Percentiles rank a stretch among this genome's conserved stretches.
phyloP scores from a whole-genome alignment of 1,139 yeast species.

The Kodamaea arcana region DNA sequence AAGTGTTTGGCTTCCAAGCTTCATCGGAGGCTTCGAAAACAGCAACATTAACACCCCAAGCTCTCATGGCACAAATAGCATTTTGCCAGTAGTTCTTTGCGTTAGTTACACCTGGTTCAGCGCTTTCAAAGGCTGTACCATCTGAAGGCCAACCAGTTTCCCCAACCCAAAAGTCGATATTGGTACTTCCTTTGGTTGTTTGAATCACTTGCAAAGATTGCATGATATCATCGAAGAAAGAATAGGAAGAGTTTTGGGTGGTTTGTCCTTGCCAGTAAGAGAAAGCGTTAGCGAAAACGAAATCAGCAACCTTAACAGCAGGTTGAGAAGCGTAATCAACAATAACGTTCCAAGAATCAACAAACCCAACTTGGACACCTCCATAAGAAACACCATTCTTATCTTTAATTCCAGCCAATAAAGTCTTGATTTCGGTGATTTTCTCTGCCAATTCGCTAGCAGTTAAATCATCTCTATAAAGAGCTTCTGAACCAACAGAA shows the following conservation, averaged over 20 bases:
- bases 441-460: constrained; percentile 63
- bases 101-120: constrained; percentile 65
- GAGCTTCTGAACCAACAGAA: constrained; percentile 88
- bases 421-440: constrained; percentile 55
- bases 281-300: constrained; percentile 89
- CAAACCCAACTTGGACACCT: constrained; percentile 79
- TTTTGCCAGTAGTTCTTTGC: constrained; percentile 82
- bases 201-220: constrained; percentile 89
- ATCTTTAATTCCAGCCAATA: constrained; percentile 60
- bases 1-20: constrained; percentile 89
- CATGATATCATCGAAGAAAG: constrained; percentile 94
- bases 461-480: constrained; percentile 79
- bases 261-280: constrained; percentile 99
- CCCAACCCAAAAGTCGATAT: constrained; percentile 89
- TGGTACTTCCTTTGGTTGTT: constrained; percentile 77
- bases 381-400: constrained; percentile 75
- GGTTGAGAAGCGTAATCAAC: constrained; percentile 71
- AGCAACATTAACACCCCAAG: constrained; percentile 90
- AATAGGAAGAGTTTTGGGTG: constrained; percentile 71
- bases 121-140: constrained; percentile 66
- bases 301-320: constrained; percentile 76
- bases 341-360: constrained; percentile 91
- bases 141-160: constrained; percentile 98
- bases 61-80: constrained; percentile 88
- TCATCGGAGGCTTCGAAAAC: constrained; percentile 95